Base-by-base conservation (phyloP, 2,329 filamentous ascomycete species). In the Cordyceps militaris region DNA sequence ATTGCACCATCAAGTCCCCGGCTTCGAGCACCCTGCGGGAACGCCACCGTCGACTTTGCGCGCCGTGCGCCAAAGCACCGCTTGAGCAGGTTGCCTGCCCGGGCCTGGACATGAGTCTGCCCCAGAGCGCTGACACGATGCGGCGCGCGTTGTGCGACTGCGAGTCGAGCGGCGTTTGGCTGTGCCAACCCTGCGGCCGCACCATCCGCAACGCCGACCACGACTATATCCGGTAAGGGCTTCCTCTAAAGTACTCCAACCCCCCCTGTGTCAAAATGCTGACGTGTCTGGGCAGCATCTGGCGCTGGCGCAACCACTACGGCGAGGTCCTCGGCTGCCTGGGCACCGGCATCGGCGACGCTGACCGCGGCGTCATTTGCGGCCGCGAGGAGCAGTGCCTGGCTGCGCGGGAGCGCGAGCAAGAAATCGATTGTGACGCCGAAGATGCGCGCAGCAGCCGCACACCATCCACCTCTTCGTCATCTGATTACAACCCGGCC, bases 261-360 rank as follows among this genome's bases (percentile, higher is more conserved):
- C 4, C 24, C 14, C 46, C 5, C 28, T 60, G 19, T 26, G 21
- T 36, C 34, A 14, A 38, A n/a, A n/a, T n/a, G n/a, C 34, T 38
- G n/a, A 38, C 34, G 14, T 16, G 10, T 32, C 3, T 34, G 34
- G 4, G 16, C 32, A 38, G 34, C 34, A 89, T 92, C 56, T 97
- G 92, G 91, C 88, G 84, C 61, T 97, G 92, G 92, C 86, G 92
- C 52, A 89, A 84, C 42, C 84, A 90, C 24, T 97, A 96, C 69
- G 87, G 86, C 16, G 88, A 90, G 63, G 85, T 90, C 0, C 87
- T 92, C 3, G 86, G 85, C 21, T 89, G 90, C 2, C 78, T 95
- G 0, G 91, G 91, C 24, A 92, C 89, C 0, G 92, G 92, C 5
- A 90, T 96, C 30, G 91, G 91, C 44, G 90, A 96, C 64, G 91